Evolutionary conservation across 495 filamentous ascomycete species (phyloP).

Genomic region (Hypomontagnella monticulosa): DNA sequence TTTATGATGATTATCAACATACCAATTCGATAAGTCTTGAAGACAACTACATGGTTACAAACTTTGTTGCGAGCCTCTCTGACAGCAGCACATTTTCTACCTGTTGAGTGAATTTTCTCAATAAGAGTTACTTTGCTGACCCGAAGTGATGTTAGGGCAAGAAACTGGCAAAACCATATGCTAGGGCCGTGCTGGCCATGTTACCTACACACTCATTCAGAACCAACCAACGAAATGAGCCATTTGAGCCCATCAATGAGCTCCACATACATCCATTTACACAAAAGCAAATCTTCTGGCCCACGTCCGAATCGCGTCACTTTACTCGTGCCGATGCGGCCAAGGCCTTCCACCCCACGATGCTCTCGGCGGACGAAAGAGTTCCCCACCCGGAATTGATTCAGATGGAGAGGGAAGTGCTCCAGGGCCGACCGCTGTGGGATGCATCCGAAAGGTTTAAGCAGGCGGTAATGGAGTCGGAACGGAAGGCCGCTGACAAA

Average conservation of each 20-base stretch:
- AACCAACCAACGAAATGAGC: slow-evolving; percentile 28
- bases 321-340: slow-evolving; percentile 93
- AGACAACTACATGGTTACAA: slow-evolving; percentile 88
- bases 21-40: slow-evolving; percentile 98
- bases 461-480: slow-evolving; percentile 46
- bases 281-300: slow-evolving; percentile 85
- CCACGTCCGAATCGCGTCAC: slow-evolving; percentile 85
- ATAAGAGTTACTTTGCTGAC: slow-evolving; percentile 8
- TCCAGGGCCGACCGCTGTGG: slow-evolving; percentile 45
- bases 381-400: slow-evolving; percentile 91
- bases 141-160: slow-evolving; percentile 68
- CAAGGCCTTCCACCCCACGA: slow-evolving; percentile 74
- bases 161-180: slow-evolving; percentile 78
- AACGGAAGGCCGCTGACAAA: slow-evolving; percentile 46
- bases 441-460: slow-evolving; percentile 52
- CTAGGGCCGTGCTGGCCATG: slow-evolving; percentile 80
- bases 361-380: slow-evolving; percentile 84
- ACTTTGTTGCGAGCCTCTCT: slow-evolving; percentile 62
- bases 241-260: slow-evolving; percentile 91
- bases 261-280: slow-evolving; percentile 84
- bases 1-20: slow-evolving; percentile 59
- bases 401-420: slow-evolving; percentile 63
- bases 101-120: slow-evolving; percentile 12
- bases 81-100: slow-evolving; percentile 41
- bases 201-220: slow-evolving; percentile 64